These are phyloP conservation scores for Angophora floribunda DNA, from an alignment of 345 rosid genomes.

Conservation along the genomic window DNA sequence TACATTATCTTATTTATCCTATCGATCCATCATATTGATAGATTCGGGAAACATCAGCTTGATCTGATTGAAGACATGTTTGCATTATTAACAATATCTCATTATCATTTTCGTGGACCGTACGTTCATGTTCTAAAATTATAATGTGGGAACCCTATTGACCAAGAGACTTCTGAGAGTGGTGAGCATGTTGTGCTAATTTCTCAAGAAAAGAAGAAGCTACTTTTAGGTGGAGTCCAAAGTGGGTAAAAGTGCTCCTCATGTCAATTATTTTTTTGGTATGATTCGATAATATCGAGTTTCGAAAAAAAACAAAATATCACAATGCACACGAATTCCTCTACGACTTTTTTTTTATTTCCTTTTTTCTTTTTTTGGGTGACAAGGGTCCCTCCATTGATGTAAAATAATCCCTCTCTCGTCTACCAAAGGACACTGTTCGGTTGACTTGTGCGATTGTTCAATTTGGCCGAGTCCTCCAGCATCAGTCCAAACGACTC, in stretches of 20 bases:
- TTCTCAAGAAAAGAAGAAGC: neutral
- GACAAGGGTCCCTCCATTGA: neutral
- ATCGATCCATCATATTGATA: neutral
- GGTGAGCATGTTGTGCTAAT: neutral
- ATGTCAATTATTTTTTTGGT: neutral
- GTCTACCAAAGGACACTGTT: neutral
- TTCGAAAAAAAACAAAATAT: neutral
- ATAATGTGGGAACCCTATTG: neutral
- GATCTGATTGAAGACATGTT: neutral
- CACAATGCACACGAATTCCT: neutral
- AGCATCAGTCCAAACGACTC: slow-evolving; percentile 48
- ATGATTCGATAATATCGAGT: neutral
- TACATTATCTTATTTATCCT: neutral
- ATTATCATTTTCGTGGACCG: neutral
- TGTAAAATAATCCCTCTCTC: neutral
- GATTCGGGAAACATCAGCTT: neutral
- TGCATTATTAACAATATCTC: neutral
- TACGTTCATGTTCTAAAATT: neutral
- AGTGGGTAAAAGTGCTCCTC: neutral
- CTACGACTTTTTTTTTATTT: neutral
- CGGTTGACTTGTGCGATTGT: slow-evolving; percentile 29
- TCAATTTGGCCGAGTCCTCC: slow-evolving; percentile 15
- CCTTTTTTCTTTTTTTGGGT: neutral
- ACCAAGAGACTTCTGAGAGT: neutral
- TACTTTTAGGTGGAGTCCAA: neutral